phyloP scores from a whole-genome alignment of 108 stramenopile genomes.

The Hondaea fermentalgiana region DNA sequence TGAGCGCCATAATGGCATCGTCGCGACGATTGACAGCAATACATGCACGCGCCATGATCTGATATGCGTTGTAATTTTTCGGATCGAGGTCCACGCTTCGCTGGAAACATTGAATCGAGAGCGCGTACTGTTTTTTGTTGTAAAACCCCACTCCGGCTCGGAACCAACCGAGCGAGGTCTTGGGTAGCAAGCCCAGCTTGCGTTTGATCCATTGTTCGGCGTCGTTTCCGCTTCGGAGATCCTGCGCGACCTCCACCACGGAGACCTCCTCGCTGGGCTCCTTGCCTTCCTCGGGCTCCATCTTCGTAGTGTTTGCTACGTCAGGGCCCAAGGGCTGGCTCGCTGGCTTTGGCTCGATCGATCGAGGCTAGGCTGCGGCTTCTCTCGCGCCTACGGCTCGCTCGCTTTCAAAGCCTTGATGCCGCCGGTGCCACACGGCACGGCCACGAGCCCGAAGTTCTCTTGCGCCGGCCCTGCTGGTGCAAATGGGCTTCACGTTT shows the following conservation, averaged over 20 bases:
- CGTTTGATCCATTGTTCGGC: constrained; percentile 9
- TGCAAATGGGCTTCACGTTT: no score
- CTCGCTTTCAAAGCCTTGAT: no score
- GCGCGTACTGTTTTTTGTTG: constrained; percentile 16
- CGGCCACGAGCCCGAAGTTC: no score
- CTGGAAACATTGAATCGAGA: constrained; percentile 12
- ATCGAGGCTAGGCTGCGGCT: no score
- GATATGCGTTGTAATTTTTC: neutral
- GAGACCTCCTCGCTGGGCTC: neutral
- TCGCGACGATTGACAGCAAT: neutral
- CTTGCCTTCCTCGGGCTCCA: neutral
- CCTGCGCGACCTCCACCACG: neutral
- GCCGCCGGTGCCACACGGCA: no score
- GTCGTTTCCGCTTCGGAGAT: neutral
- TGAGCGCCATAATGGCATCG: neutral
- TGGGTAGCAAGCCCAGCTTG: neutral
- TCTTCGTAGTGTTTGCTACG: no score
- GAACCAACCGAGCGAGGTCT: constrained; percentile 9
- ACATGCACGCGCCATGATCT: constrained; percentile 5
- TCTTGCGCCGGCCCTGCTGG: no score
- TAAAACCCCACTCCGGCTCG: constrained; percentile 14
- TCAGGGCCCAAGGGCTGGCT: no score
- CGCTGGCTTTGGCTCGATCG: no score
- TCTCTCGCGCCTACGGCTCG: no score
- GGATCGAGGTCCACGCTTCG: neutral